Evolutionary conservation across 192 early-diverging fungal species (phyloP), one percentile per base, ranked within the genome.

Genomic region (Anaeromyces robustus): DNA sequence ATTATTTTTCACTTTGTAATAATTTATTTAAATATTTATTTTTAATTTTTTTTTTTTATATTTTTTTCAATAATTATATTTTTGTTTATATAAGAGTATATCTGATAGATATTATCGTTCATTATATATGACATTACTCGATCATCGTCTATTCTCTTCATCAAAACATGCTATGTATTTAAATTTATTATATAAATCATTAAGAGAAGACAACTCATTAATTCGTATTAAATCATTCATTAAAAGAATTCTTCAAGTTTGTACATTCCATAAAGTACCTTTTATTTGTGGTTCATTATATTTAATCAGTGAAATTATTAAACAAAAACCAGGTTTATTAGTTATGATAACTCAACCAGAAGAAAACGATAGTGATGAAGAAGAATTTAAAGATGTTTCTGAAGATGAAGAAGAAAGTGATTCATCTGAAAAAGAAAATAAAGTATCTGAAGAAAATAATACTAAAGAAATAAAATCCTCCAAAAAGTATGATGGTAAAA

Each of bases 111-210:
- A 95, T 87, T 97, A 95, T 87, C 93, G 95, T 78, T 90, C 94
- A 11, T 83, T 99, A 13, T 98, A 98, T 86, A 94, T 92, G 78
- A 93, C 95, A 30, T 84, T 99, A 39, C 84, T 97, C 31, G 95
- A 99, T 81, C 89, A 91, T 30, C 91, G 96, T 30, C 84, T 98
- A 28, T 86, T 84, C 39, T 83, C 86, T 39, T 88, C 92, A 18
- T 95, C 94, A 26, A 96, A 96, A 86, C 96, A 96, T 81, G 94
- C 95, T 29, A 90, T 96, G 88, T 98, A 95, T 84, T 89, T 98
- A 77, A 99, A 99, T 84, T 86, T 99, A 26, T 85, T 99, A 11
- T 96, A 89, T 88, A 90, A 93, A 77, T 92, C 95, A 28, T 85
- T 99, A 9, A 92, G 91, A 81, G 86, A 90, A 39, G 97, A 99